Evolutionary conservation across 148 eudicot species (phyloP).

Genomic region (Silene conica): DNA sequence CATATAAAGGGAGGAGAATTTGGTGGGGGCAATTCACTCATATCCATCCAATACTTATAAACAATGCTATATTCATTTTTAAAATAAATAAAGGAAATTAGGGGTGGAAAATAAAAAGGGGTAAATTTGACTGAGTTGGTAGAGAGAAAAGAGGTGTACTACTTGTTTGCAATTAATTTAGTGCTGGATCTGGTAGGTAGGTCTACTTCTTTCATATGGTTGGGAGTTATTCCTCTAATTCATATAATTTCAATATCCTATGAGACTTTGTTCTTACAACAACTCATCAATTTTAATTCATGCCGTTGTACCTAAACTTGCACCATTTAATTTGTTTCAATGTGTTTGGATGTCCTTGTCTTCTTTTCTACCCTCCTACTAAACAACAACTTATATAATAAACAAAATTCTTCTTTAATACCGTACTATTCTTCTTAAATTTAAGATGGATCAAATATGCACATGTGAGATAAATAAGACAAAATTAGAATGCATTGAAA

Average conservation of each 20-base stretch:
- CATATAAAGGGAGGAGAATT: slow-evolving; percentile 12
- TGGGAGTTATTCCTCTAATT: slow-evolving; percentile 26
- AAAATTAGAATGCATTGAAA: too few relatives aligned
- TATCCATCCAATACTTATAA: slow-evolving; percentile 16
- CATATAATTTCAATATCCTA: slow-evolving; percentile 1
- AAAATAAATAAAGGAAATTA: not conserved
- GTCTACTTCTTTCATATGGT: slow-evolving; percentile 28
- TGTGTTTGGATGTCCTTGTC: slow-evolving; percentile 22
- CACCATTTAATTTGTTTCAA: slow-evolving; percentile 22
- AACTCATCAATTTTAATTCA: slow-evolving; percentile 10
- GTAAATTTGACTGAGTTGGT: slow-evolving; percentile 34
- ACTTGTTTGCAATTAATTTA: slow-evolving; percentile 37
- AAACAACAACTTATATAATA: not conserved
- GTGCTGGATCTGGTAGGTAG: slow-evolving; percentile 50
- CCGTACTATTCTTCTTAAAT: too few relatives aligned
- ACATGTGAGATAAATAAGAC: too few relatives aligned
- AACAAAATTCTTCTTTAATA: not conserved
- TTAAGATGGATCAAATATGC: too few relatives aligned
- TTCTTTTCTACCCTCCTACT: slow-evolving; percentile 16
- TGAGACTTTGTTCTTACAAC: not conserved
- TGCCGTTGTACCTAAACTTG: slow-evolving; percentile 37
- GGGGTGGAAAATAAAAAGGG: not conserved
- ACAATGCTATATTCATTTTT: not conserved
- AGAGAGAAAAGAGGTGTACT: slow-evolving; percentile 16
- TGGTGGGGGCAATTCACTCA: slow-evolving; percentile 24